phyloP scores from a whole-genome alignment of 148 eudicot species.

The Rhododendron mucronatum region DNA sequence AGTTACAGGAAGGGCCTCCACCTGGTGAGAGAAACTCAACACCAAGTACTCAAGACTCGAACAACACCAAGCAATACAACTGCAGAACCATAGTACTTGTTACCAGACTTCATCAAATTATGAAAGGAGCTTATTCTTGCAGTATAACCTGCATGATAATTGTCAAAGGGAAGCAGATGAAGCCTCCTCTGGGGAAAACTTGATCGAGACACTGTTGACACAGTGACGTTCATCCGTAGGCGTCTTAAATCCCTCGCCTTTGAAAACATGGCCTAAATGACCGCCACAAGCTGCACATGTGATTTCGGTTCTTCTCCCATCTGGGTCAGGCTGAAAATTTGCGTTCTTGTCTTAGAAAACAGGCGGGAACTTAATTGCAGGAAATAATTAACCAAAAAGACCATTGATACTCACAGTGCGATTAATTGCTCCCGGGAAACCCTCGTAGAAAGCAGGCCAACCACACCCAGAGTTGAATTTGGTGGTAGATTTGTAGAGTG shows the following conservation, averaged over 20 bases:
- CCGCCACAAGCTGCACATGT: constrained; percentile 68
- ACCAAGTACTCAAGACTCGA: neutral
- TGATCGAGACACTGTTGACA: constrained; percentile 59
- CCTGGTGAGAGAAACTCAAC: neutral
- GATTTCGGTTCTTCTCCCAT: constrained; percentile 68
- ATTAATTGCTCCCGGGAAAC: constrained; percentile 56
- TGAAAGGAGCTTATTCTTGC: neutral
- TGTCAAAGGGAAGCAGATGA: constrained; percentile 17
- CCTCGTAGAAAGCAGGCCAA: constrained; percentile 78
- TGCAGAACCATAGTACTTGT: neutral
- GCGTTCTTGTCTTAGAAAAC: neutral
- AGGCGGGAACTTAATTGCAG: neutral
- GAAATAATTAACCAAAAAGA: neutral
- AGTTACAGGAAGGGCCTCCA: neutral
- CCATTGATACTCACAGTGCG: constrained; percentile 38
- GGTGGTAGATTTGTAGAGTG: constrained; percentile 60
- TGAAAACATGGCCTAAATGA: constrained; percentile 65
- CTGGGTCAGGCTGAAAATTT: constrained; percentile 57
- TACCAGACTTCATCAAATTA: neutral
- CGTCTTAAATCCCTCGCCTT: constrained; percentile 48
- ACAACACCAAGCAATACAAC: neutral
- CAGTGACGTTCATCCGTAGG: constrained; percentile 66
- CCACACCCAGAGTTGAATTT: constrained; percentile 72
- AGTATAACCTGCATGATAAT: neutral
- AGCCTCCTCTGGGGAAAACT: constrained; percentile 32